These are phyloP conservation scores for Daldinia grandis DNA, from an alignment of 495 filamentous ascomycete species.

Conservation along the genomic window DNA sequence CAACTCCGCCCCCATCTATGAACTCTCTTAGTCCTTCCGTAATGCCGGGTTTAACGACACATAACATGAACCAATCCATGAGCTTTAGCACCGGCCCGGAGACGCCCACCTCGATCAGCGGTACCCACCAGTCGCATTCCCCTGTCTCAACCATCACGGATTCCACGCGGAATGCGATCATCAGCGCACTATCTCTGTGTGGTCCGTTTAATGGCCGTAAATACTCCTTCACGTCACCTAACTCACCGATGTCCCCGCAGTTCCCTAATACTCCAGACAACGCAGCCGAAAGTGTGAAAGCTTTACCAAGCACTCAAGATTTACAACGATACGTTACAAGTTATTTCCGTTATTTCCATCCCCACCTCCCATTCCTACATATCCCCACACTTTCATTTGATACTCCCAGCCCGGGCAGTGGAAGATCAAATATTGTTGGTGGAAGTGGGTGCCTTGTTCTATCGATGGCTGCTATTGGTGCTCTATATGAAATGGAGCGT, in stretches of 20 bases:
- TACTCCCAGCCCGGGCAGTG: constrained; percentile 69
- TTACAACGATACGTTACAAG: constrained; percentile 91
- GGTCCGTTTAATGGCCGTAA: constrained; percentile 77
- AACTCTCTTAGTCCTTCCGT: constrained; percentile 64
- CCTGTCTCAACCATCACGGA: constrained; percentile 83
- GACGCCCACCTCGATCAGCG: constrained; percentile 73
- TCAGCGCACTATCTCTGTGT: constrained; percentile 81
- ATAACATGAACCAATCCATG: constrained; percentile 66
- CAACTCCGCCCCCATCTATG: constrained; percentile 72
- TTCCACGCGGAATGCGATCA: constrained; percentile 85
- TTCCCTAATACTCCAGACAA: constrained; percentile 59
- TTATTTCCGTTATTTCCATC: constrained; percentile 94
- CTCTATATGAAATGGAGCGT: constrained; percentile 89
- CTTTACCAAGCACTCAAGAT: constrained; percentile 85
- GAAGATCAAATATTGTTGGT: constrained; percentile 72
- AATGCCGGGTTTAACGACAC: constrained; percentile 59
- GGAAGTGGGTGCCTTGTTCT: constrained; percentile 91
- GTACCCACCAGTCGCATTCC: constrained; percentile 65
- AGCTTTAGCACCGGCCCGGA: constrained; percentile 70
- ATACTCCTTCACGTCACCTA: constrained; percentile 76
- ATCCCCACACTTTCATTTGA: constrained; percentile 93
- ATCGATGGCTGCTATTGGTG: constrained; percentile 95
- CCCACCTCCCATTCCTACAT: constrained; percentile 93
- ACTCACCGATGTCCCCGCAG: constrained; percentile 68
- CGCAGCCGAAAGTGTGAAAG: constrained; percentile 57